phyloP scores from a whole-genome alignment of 345 rosid genomes.

The Reutealis trisperma region DNA sequence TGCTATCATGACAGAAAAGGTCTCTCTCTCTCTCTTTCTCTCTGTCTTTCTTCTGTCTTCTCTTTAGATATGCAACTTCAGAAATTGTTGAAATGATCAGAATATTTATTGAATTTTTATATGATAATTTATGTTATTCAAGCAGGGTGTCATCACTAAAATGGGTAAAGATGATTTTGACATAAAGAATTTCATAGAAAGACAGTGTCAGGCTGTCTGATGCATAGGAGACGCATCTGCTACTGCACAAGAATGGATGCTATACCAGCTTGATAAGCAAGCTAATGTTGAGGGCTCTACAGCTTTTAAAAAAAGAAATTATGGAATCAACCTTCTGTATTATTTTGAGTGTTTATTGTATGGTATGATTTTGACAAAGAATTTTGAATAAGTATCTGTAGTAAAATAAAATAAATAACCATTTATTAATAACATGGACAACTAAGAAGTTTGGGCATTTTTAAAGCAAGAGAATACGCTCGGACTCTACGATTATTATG shows the following conservation, averaged over 20 bases:
- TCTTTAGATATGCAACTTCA: not conserved
- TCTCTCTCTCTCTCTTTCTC: not conserved
- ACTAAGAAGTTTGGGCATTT: too few species aligned
- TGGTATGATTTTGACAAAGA: too few species aligned
- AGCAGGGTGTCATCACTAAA: constrained; percentile 79
- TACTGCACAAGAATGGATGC: not conserved
- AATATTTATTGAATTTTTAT: not conserved
- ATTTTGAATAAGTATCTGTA: too few species aligned
- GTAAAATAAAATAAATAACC: too few species aligned
- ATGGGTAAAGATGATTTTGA: constrained; percentile 46
- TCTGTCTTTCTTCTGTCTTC: too few species aligned
- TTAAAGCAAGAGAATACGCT: too few species aligned
- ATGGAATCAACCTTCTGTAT: not conserved
- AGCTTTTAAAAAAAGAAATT: too few species aligned
- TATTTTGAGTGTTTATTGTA: not conserved
- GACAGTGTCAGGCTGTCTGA: constrained; percentile 10
- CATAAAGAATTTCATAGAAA: constrained; percentile 51
- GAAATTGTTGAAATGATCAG: not conserved
- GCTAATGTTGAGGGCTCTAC: not conserved
- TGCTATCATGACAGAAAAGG: constrained; percentile 91
- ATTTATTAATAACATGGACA: too few species aligned
- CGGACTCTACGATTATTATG: too few species aligned
- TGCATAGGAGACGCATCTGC: not conserved
- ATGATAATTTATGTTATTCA: constrained; percentile 11
- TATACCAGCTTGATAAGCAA: not conserved